phyloP scores from a whole-genome alignment of 805 yeast species.

The Wickerhamomyces bovis region DNA sequence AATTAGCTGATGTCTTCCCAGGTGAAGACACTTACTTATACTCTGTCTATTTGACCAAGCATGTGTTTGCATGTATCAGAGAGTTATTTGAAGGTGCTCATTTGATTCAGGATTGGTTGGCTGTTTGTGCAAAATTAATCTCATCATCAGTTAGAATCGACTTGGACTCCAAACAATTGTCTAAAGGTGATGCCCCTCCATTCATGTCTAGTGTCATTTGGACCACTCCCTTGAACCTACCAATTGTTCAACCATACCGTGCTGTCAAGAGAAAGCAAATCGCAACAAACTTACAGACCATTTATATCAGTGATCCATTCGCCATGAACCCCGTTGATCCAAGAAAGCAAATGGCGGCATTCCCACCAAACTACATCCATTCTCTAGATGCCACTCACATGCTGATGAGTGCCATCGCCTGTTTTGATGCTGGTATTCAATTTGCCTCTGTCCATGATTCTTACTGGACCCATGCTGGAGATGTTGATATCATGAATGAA shows the following conservation, averaged over 20 bases:
- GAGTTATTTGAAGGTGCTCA: slow-evolving; percentile 90
- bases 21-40: slow-evolving; percentile 42
- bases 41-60: slow-evolving; percentile 63
- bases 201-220: slow-evolving; percentile 88
- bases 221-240: slow-evolving; percentile 95
- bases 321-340: slow-evolving; percentile 76
- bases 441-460: slow-evolving; percentile 98
- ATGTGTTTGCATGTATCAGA: slow-evolving; percentile 78
- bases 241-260: slow-evolving; percentile 96
- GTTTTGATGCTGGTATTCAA: slow-evolving; percentile 55
- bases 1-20: slow-evolving; percentile 55
- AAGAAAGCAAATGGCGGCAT: slow-evolving; percentile 85
- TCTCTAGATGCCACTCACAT: slow-evolving; percentile 96
- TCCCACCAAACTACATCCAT: slow-evolving; percentile 94
- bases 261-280: slow-evolving; percentile 58
- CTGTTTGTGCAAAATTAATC: slow-evolving; percentile 75
- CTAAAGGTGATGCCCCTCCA: slow-evolving; percentile 45
- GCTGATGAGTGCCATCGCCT: slow-evolving; percentile 80
- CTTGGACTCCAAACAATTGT: slow-evolving; percentile 38
- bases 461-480: slow-evolving; percentile 95
- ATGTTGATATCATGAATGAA: slow-evolving; percentile 65
- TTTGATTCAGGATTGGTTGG: slow-evolving; percentile 93
- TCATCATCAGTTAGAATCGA: slow-evolving; percentile 72
- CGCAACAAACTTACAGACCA: slow-evolving; percentile 79
- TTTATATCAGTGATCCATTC: slow-evolving; percentile 85